Conservation (phyloP, 2,329 filamentous ascomycete genomes). For the Epichloe typhina region DNA sequence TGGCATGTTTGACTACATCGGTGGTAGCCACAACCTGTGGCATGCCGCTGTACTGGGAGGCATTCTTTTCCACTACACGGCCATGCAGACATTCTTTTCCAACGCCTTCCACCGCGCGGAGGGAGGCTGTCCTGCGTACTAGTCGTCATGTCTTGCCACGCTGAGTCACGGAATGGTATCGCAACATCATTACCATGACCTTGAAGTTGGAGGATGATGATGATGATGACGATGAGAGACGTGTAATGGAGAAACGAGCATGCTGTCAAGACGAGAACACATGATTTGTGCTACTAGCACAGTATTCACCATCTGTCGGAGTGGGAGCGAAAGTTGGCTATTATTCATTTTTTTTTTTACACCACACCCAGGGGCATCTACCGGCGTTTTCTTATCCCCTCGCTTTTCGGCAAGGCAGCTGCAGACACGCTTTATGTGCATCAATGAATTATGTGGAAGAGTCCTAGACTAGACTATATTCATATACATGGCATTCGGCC, state of each 20-base stretch:
- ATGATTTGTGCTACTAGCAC: background rate
- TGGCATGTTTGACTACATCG: constrained; percentile 88
- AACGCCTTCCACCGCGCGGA: constrained; percentile 58
- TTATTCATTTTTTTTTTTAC: background rate
- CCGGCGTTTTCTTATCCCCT: background rate
- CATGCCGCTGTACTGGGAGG: constrained; percentile 88
- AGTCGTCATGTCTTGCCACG: constrained; percentile 6
- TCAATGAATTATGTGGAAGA: background rate
- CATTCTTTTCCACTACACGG: constrained; percentile 92
- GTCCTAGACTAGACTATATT: background rate
- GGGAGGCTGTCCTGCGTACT: constrained; percentile 43
- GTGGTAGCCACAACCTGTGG: constrained; percentile 95
- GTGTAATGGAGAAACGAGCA: background rate
- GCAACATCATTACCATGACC: background rate
- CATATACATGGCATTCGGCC: background rate
- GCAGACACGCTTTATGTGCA: no score
- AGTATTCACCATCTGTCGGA: background rate
- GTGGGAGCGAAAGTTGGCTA: background rate
- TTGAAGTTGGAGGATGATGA: background rate
- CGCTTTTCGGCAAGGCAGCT: background rate
- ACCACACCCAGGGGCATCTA: background rate
- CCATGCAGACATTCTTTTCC: constrained; percentile 91
- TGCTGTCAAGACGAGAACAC: background rate
- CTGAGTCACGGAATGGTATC: background rate
- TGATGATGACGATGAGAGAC: background rate